phyloP scores from a whole-genome alignment of 2,329 filamentous ascomycete genomes.

The Aspergillus tanneri region DNA sequence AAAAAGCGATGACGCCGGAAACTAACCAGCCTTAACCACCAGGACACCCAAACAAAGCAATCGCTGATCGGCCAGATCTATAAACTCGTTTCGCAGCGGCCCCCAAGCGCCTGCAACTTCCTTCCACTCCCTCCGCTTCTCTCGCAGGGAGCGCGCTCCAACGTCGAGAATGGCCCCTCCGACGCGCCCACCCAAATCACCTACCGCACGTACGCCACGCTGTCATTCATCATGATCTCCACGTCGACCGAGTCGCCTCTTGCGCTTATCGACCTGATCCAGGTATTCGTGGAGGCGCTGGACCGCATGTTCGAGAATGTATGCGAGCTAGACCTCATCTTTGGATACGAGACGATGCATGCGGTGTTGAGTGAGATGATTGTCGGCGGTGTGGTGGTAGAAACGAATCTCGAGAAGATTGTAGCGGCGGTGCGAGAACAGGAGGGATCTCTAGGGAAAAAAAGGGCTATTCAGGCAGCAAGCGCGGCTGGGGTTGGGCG shows the following conservation, averaged over 20 bases:
- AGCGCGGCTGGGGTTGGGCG: slow-evolving; percentile 40
- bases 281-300: slow-evolving; percentile 95
- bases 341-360: slow-evolving; percentile 97
- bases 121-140: slow-evolving; percentile 72
- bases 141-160: slow-evolving; percentile 51
- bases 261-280: slow-evolving; percentile 91
- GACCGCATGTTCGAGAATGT: slow-evolving; percentile 97
- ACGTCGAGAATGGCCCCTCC: slow-evolving; percentile 60
- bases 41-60: slow-evolving; percentile 98
- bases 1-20: no score
- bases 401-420: slow-evolving; percentile 85
- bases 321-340: slow-evolving; percentile 96
- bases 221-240: slow-evolving; percentile 97
- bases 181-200: slow-evolving; percentile 94
- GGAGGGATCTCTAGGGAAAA: slow-evolving; percentile 45
- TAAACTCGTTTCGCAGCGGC: slow-evolving; percentile 86
- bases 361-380: slow-evolving; percentile 91
- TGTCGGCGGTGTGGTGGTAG: slow-evolving; percentile 88
- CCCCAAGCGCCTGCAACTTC: slow-evolving; percentile 94
- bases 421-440: slow-evolving; percentile 72
- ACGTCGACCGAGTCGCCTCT: slow-evolving; percentile 95
- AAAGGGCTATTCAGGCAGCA: slow-evolving; percentile 44
- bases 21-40: slow-evolving; percentile 5
- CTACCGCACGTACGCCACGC: slow-evolving; percentile 95
- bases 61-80: slow-evolving; percentile 97